Conservation (phyloP, 208 protist genomes). For the Crithidia bombi region DNA sequence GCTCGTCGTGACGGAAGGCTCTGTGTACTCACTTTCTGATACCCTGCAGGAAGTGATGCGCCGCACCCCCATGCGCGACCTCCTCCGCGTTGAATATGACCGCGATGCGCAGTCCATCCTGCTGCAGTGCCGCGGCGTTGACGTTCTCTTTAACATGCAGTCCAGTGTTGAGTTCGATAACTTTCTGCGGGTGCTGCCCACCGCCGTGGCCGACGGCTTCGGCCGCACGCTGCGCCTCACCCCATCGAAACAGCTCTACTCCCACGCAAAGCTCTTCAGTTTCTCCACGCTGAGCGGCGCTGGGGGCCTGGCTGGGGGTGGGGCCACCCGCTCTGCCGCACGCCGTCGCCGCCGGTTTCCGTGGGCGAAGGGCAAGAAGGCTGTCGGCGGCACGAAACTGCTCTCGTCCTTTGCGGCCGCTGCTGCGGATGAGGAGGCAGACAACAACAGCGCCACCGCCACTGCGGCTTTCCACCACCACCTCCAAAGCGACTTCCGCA, state of each 20-base stretch:
- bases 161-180: constrained; percentile 49
- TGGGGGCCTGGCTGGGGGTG: not conserved
- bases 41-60: constrained; percentile 43
- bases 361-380: constrained; percentile 6
- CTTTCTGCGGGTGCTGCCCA: constrained; percentile 35
- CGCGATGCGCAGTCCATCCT: constrained; percentile 53
- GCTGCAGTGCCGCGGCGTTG: constrained; percentile 48
- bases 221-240: constrained; percentile 33
- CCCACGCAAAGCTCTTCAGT: constrained; percentile 42
- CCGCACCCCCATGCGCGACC: constrained; percentile 42
- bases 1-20: constrained; percentile 59
- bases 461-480: constrained; percentile 4
- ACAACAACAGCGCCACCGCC: constrained; percentile 3
- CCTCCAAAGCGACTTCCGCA: constrained; percentile 18
- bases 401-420: constrained; percentile 10
- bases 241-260: constrained; percentile 58
- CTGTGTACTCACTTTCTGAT: constrained; percentile 46
- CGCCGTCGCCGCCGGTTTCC: constrained; percentile 17
- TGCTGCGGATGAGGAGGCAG: not conserved
- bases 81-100: constrained; percentile 52
- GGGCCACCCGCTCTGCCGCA: constrained; percentile 1
- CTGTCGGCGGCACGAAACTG: constrained; percentile 2
- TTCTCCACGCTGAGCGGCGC: constrained; percentile 17
- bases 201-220: constrained; percentile 22
- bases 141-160: constrained; percentile 60